These are phyloP conservation scores for Penicillium polonicum DNA, from an alignment of 2,329 filamentous ascomycete genomes.

Conservation along the genomic window DNA sequence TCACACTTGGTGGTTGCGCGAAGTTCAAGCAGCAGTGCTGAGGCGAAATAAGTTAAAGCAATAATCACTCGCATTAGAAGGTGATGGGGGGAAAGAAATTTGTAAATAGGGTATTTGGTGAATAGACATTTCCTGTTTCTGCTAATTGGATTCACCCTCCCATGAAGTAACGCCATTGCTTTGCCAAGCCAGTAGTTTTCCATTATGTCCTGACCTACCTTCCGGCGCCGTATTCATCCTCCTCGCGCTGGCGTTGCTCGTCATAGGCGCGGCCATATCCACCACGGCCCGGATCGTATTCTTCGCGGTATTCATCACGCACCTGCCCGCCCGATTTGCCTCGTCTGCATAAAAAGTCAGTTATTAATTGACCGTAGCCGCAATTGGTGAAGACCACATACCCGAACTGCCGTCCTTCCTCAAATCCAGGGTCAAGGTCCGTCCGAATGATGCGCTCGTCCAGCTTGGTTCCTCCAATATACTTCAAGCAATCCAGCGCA, in stretches of 20 bases:
- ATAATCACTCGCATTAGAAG: conserved; percentile 16
- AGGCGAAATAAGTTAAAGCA: conserved; percentile 27
- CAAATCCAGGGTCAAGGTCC: conserved; percentile 91
- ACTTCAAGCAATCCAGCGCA: conserved; percentile 97
- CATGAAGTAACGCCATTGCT: conserved; percentile 36
- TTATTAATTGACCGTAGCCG: neutral
- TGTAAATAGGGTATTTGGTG: conserved; percentile 31
- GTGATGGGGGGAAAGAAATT: conserved; percentile 12
- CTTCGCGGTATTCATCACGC: conserved; percentile 93
- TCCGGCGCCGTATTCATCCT: conserved; percentile 60
- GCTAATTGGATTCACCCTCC: conserved; percentile 31
- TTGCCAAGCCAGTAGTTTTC: conserved; percentile 24
- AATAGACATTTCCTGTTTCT: conserved; percentile 30
- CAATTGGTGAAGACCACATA: conserved; percentile 32
- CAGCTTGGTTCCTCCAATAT: conserved; percentile 94
- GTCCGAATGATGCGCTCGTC: conserved; percentile 96
- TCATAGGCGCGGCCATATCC: conserved; percentile 79
- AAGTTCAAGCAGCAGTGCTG: conserved; percentile 56
- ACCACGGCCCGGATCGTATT: conserved; percentile 92
- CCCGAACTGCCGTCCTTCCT: conserved; percentile 94
- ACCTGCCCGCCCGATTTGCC: conserved; percentile 97
- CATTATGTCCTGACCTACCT: conserved; percentile 41
- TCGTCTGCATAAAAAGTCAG: conserved; percentile 49
- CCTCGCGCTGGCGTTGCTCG: conserved; percentile 57
- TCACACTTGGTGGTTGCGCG: conserved; percentile 87